A percentile compares a stretch with the other conserved stretches of the same genome.
Evolutionary conservation across 2,329 filamentous ascomycete genomes (phyloP).

Genomic region (Fusarium subtropicale): DNA sequence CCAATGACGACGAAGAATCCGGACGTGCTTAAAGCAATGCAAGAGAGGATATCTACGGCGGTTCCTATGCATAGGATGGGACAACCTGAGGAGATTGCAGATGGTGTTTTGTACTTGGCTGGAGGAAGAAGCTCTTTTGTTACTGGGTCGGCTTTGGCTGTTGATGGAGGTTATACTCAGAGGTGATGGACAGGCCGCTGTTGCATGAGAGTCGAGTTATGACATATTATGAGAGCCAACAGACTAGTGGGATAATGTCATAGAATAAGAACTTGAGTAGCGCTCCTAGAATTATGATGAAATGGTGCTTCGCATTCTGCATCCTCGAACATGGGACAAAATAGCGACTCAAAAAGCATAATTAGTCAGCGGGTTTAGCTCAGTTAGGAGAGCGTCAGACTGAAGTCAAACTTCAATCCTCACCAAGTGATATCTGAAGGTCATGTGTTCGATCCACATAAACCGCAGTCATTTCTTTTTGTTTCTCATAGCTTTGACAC

Average conservation of each 20-base stretch:
- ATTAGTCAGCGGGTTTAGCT: constrained; percentile 33
- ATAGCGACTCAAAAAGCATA: fast-evolving
- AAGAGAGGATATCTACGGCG: constrained; percentile 29
- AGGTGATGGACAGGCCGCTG: constrained; percentile 2
- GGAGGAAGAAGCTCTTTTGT: constrained; percentile 42
- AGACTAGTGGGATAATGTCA: neutral
- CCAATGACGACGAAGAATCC: constrained; percentile 48
- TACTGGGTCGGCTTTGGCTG: constrained; percentile 34
- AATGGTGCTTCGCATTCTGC: too few species aligned
- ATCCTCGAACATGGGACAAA: neutral
- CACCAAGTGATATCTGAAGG: constrained; percentile 28
- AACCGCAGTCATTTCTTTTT: constrained; percentile 13
- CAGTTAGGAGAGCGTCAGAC: constrained; percentile 34
- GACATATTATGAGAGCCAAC: fast-evolving
- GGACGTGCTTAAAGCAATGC: constrained; percentile 46
- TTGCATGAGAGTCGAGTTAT: fast-evolving
- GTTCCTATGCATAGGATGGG: constrained; percentile 49
- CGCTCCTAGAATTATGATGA: too few species aligned
- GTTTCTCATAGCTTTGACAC: too few species aligned
- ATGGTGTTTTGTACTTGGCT: constrained; percentile 46
- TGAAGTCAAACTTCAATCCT: constrained; percentile 31
- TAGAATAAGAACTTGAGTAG: neutral
- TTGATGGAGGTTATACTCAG: constrained; percentile 38
- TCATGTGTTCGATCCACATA: constrained; percentile 34
- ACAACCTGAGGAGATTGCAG: constrained; percentile 46